Percentiles rank a stretch among this genome's conserved stretches.
Conservation (phyloP, 1,284 basidiomycete genomes). For the Rhodotorula sp. region DNA sequence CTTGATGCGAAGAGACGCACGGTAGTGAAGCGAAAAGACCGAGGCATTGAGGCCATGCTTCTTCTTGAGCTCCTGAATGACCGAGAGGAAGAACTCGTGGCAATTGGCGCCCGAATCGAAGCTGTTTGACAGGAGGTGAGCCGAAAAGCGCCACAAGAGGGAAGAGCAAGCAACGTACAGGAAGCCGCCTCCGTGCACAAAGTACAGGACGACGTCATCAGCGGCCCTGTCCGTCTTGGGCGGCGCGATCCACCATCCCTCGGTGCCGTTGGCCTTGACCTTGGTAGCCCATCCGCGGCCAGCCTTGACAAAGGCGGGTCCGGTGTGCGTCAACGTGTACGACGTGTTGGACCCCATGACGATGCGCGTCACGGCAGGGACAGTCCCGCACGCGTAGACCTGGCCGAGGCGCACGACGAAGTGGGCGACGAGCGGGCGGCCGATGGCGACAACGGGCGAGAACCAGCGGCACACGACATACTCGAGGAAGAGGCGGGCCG, state of each 20-base stretch:
- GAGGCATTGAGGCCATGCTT: constrained; percentile 6
- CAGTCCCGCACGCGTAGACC: constrained; percentile 2
- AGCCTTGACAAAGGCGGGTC: constrained; percentile 2
- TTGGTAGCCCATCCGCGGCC: constrained; percentile 13
- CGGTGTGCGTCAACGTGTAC: constrained; percentile 9
- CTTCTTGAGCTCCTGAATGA: constrained; percentile 10
- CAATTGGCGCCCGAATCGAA: constrained; percentile 20
- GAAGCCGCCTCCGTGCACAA: constrained; percentile 34
- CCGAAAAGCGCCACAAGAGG: too few relatives aligned
- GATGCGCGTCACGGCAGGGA: constrained; percentile 9
- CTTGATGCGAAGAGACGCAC: background rate
- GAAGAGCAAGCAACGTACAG: background rate
- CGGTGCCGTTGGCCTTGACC: constrained; percentile 18
- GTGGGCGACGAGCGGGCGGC: constrained; percentile 17
- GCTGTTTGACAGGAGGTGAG: background rate
- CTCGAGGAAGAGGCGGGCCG: constrained; percentile 9
- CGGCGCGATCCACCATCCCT: constrained; percentile 24
- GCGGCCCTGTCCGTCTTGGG: constrained; percentile 10
- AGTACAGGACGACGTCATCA: constrained; percentile 31
- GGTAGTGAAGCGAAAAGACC: constrained; percentile 33
- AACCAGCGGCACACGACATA: constrained; percentile 14
- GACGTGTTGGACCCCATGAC: constrained; percentile 20
- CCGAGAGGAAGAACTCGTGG: constrained; percentile 6
- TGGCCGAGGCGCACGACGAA: constrained; percentile 21
- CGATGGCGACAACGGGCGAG: constrained; percentile 15